A percentile compares a stretch with the other conserved stretches of the same genome.
Evolutionary conservation across 2,329 filamentous ascomycete genomes (phyloP).

Genomic region (Claviceps lovelessii): DNA sequence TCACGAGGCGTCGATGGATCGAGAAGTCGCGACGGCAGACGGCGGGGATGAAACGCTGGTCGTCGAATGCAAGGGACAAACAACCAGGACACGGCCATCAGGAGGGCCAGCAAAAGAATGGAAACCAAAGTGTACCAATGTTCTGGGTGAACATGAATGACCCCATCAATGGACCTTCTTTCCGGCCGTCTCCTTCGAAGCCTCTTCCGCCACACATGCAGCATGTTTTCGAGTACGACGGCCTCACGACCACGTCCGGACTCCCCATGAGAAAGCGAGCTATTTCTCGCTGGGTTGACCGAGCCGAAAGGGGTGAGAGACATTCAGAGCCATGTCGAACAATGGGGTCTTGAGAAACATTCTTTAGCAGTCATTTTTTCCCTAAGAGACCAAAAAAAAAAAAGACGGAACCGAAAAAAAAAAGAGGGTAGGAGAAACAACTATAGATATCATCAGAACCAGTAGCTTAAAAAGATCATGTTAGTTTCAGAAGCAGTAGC

Average conservation of each 20-base stretch:
- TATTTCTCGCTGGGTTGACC: background rate
- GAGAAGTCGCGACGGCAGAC: conserved; percentile 15
- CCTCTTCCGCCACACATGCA: conserved; percentile 36
- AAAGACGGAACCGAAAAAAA: too few relatives aligned
- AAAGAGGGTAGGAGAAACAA: background rate
- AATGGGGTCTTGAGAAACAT: background rate
- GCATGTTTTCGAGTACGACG: background rate
- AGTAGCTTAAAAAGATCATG: background rate
- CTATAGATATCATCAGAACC: background rate
- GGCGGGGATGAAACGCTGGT: background rate
- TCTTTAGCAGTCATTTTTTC: background rate
- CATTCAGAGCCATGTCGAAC: conserved; percentile 1
- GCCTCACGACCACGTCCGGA: background rate
- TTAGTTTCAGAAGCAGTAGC: background rate
- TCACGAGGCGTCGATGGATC: conserved; percentile 28
- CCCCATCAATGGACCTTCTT: conserved; percentile 31
- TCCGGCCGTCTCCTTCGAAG: conserved; percentile 34
- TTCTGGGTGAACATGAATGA: conserved; percentile 38
- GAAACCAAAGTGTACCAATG: conserved; percentile 13
- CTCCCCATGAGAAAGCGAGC: background rate
- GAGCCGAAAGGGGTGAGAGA: background rate
- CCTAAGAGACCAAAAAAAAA: too few relatives aligned
- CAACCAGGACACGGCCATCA: background rate
- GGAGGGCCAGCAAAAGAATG: conserved; percentile 9
- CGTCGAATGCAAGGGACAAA: background rate